Conservation (phyloP, 331 rosid species). For the Stylosanthes scabra region DNA sequence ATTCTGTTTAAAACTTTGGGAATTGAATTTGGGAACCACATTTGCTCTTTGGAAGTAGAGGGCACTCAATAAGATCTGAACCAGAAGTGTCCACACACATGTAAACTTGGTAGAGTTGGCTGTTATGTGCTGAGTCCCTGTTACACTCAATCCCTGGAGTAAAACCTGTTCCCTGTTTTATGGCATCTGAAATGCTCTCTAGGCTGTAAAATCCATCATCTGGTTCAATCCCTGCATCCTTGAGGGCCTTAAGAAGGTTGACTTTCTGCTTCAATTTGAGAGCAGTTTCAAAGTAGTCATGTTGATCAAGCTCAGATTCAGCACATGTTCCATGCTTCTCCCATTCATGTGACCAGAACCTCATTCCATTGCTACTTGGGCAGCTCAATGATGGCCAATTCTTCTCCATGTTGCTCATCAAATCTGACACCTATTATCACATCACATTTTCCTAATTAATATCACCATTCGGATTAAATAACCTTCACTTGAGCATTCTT, state of each 20-base stretch:
- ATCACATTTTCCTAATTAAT: too few species aligned
- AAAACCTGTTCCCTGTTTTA: constrained; percentile 56
- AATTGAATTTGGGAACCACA: constrained; percentile 60
- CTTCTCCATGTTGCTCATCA: constrained; percentile 52
- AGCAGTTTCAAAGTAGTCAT: constrained; percentile 64
- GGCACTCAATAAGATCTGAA: constrained; percentile 58
- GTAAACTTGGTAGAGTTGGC: constrained; percentile 69
- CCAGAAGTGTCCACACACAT: constrained; percentile 73
- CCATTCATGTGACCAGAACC: constrained; percentile 94
- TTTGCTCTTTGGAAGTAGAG: constrained; percentile 50
- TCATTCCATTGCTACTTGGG: constrained; percentile 77
- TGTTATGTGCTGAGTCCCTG: constrained; percentile 54
- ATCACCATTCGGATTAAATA: too few species aligned
- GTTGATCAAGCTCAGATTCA: constrained; percentile 68
- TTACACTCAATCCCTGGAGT: constrained; percentile 68
- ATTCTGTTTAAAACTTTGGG: constrained; percentile 55
- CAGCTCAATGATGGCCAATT: constrained; percentile 90
- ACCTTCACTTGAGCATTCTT: too few species aligned
- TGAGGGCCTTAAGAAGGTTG: constrained; percentile 64
- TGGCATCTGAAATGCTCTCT: constrained; percentile 47
- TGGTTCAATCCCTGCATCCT: constrained; percentile 53
- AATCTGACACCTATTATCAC: constrained; percentile 55
- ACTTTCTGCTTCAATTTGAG: constrained; percentile 62
- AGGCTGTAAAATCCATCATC: constrained; percentile 61
- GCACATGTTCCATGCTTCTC: constrained; percentile 88